These are phyloP conservation scores for Cicer pinnatifidum DNA, from an alignment of 306 rosid genomes.

Conservation along the genomic window DNA sequence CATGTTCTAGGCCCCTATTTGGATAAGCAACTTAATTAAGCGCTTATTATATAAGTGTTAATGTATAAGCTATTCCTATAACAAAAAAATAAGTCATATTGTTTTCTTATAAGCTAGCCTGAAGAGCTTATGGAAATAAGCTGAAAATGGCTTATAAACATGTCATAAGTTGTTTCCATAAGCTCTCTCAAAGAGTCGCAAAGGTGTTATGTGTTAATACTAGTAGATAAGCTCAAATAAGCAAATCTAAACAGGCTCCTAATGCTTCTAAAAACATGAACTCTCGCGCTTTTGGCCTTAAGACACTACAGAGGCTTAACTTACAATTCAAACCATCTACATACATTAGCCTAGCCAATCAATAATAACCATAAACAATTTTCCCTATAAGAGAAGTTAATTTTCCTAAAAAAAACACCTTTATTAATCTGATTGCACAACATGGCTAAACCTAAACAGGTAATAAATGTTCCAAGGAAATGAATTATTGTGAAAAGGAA, in stretches of 20 bases:
- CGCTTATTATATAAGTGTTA: too few relatives aligned
- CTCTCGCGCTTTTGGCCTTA: neutral
- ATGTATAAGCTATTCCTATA: too few relatives aligned
- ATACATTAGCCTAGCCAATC: neutral
- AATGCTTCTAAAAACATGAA: slow-evolving; percentile 25
- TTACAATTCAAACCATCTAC: slow-evolving; percentile 15
- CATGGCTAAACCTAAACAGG: neutral
- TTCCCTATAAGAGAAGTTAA: neutral
- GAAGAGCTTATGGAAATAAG: too few relatives aligned
- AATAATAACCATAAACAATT: neutral
- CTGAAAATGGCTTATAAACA: too few relatives aligned
- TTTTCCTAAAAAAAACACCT: neutral
- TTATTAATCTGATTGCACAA: neutral
- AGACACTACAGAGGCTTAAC: neutral
- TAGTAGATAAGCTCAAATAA: too few relatives aligned
- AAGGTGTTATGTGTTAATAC: too few relatives aligned
- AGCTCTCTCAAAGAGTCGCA: too few relatives aligned
- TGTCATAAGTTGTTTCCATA: too few relatives aligned
- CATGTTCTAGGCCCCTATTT: neutral
- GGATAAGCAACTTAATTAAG: too few relatives aligned
- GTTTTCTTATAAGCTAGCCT: too few relatives aligned
- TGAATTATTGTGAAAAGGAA: slow-evolving; percentile 1
- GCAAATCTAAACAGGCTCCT: too few relatives aligned
- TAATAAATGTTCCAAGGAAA: neutral
- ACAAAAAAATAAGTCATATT: too few relatives aligned